Percentiles rank a stretch among this genome's conserved stretches.
Evolutionary conservation across 306 rosid species (phyloP).

Genomic region (Cucumis cinereus): DNA sequence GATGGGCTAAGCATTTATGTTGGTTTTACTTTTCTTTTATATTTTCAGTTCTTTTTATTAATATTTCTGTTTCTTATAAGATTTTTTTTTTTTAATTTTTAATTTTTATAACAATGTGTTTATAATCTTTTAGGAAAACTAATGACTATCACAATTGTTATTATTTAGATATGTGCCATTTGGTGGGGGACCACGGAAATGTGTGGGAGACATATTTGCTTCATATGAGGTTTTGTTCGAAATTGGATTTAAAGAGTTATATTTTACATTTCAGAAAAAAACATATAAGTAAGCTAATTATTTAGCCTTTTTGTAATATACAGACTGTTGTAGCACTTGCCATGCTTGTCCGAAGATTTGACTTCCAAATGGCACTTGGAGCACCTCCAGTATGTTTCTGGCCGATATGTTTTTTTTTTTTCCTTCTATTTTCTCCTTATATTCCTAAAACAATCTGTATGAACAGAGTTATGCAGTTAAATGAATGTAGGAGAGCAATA

Average conservation of each 20-base stretch:
- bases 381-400: slow-evolving; percentile 69
- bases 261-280: background rate
- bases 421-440: background rate
- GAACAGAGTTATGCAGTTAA: background rate
- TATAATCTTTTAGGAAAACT: background rate
- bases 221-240: slow-evolving; percentile 54
- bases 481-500: background rate
- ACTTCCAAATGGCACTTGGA: slow-evolving; percentile 75
- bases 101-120: background rate
- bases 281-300: background rate
- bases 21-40: background rate
- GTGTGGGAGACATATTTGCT: slow-evolving; percentile 90
- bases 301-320: slow-evolving; percentile 11
- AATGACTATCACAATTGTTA: background rate
- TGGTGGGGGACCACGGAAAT: slow-evolving; percentile 95
- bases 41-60: background rate
- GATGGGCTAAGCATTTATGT: background rate
- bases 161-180: slow-evolving; percentile 72
- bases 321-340: slow-evolving; percentile 85
- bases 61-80: background rate
- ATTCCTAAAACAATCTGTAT: no score
- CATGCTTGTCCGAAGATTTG: slow-evolving; percentile 75
- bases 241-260: background rate
- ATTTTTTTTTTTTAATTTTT: no score
- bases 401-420: background rate